Percentiles rank a stretch among this genome's conserved stretches.
Conservation (phyloP, 2,329 filamentous ascomycete species). For the Calonectria pteridis region DNA sequence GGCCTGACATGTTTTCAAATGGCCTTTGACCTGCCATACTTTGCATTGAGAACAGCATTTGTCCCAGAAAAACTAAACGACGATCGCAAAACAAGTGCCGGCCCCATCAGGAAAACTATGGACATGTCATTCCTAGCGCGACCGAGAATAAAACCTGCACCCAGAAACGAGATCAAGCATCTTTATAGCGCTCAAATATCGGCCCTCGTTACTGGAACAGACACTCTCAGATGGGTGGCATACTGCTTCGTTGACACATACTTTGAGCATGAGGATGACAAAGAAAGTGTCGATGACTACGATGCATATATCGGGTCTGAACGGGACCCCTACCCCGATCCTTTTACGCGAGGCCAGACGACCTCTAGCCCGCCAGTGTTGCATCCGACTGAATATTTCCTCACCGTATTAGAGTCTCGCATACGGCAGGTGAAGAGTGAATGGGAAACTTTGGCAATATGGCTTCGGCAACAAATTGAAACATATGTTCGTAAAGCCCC, state of each 20-base stretch:
- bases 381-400: neutral
- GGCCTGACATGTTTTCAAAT: neutral
- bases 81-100: neutral
- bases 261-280: neutral
- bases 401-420: neutral
- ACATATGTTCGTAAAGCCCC: neutral
- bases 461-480: neutral
- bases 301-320: neutral
- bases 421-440: neutral
- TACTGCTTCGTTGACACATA: slow-evolving; percentile 29
- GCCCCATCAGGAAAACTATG: neutral
- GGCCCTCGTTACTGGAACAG: neutral
- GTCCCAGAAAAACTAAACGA: neutral
- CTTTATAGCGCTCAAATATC: slow-evolving; percentile 29
- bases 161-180: neutral
- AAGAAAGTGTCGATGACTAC: neutral
- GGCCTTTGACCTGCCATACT: slow-evolving; percentile 10
- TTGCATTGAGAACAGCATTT: neutral
- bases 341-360: neutral
- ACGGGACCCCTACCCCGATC: neutral
- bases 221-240: neutral
- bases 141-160: neutral
- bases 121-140: neutral
- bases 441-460: neutral
- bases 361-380: neutral